Evolutionary conservation across 2,329 filamentous ascomycete genomes (phyloP).

Genomic region (Cordyceps tenuipes): DNA sequence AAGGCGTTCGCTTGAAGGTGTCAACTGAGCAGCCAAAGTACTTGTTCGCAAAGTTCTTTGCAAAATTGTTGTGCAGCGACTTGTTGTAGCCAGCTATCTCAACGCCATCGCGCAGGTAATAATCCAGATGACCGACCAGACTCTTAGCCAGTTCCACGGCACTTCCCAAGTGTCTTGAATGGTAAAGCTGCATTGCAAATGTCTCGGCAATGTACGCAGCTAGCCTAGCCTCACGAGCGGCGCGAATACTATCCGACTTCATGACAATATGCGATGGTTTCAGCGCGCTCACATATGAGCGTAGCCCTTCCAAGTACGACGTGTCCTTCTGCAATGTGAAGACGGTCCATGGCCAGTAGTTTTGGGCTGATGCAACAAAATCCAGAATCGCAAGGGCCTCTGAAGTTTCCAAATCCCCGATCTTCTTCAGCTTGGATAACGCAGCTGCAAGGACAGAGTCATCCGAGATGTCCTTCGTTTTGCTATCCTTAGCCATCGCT

Average conservation of each 20-base stretch:
- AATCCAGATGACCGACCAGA: slow-evolving; percentile 66
- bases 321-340: slow-evolving; percentile 67
- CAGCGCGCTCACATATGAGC: slow-evolving; percentile 58
- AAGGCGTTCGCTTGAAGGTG: slow-evolving; percentile 68
- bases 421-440: slow-evolving; percentile 58
- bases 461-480: slow-evolving; percentile 39
- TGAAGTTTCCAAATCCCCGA: slow-evolving; percentile 54
- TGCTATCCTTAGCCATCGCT: slow-evolving; percentile 50
- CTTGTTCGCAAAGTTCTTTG: slow-evolving; percentile 71
- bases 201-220: slow-evolving; percentile 81
- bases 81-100: slow-evolving; percentile 75
- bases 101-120: slow-evolving; percentile 71
- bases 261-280: slow-evolving; percentile 42
- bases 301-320: slow-evolving; percentile 62
- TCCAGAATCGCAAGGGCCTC: slow-evolving; percentile 70
- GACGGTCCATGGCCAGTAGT: slow-evolving; percentile 93
- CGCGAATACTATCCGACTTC: slow-evolving; percentile 46
- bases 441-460: slow-evolving; percentile 68
- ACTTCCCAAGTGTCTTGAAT: slow-evolving; percentile 68
- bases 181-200: slow-evolving; percentile 83
- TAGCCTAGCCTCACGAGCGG: slow-evolving; percentile 58
- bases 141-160: slow-evolving; percentile 56
- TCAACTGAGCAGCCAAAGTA: slow-evolving; percentile 67
- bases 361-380: slow-evolving; percentile 81
- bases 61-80: slow-evolving; percentile 78